Base-by-base conservation (phyloP, 2,329 filamentous ascomycete genomes). In the Botryosphaeria dothidea region DNA sequence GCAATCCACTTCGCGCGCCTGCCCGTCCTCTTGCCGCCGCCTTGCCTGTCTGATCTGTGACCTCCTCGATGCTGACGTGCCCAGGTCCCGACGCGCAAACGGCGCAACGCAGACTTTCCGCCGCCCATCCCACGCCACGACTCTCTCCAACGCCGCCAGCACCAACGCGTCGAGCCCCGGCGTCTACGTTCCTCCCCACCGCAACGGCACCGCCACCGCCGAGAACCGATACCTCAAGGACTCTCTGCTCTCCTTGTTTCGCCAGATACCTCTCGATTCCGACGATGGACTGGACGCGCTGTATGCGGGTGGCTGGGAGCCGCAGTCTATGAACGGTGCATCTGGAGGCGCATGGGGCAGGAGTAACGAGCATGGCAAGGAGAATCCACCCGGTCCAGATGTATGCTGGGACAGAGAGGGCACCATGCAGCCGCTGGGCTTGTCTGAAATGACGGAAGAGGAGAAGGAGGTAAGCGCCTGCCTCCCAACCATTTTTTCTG, bases 391-490 rank as follows among this genome's bases (percentile, higher is more conserved):
- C 72, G 93, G 94, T 49, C 92, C 93, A n/a, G 92, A 95, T 68
- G 87, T 94, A 46, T 98, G 93, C 77, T 99, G 94, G 95, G 92
- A 96, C 73, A 80, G 85, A 66, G 84, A 85, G 66, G 92, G 91
- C 25, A 84, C 85, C 62, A 84, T 88, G 49, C 85, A 86, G 68
- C 92, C 93, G 6, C 82, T 97, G 68, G 88, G 88, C 31, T 77
- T 97, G 68, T 84, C 87, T 67, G 88, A 91, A 48, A 88, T 96
- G 86, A 85, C 83, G 34, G 86, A 89, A 52, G 86, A 88, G 62
- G 88, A 90, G 78, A 85, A 82, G 79, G 86, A 89, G 80, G 87
- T 89, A 74, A 64, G 72, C 68, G 25, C n/a, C 36, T 17, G 11
- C 15, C 9, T 29, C 34, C 13, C 23, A 21, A 19, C 25, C 21